Evolutionary conservation across 83 land plant species (phyloP).

Genomic region (Diphasiastrum complanatum): DNA sequence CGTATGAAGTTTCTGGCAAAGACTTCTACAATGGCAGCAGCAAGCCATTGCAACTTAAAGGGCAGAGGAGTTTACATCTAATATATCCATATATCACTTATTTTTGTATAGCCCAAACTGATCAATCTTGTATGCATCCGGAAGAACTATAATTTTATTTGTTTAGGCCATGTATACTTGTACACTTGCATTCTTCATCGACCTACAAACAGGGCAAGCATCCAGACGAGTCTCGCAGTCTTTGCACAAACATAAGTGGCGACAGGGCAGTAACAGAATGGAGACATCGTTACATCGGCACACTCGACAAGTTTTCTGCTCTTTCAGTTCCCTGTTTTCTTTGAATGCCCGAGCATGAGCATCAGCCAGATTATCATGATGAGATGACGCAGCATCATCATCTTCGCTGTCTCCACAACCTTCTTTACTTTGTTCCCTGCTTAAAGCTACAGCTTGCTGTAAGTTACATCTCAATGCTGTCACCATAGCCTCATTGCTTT

Average conservation of each 20-base stretch:
- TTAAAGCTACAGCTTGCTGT: constrained; percentile 9
- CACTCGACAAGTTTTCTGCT: constrained; percentile 10
- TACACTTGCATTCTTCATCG: constrained; percentile 10
- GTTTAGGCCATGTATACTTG: too few relatives aligned
- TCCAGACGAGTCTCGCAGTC: constrained; percentile 14
- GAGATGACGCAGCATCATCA: constrained; percentile 10
- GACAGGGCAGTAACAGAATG: constrained; percentile 12
- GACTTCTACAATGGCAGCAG: too few relatives aligned
- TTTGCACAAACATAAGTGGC: constrained; percentile 14
- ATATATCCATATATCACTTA: too few relatives aligned
- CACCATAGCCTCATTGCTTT: constrained; percentile 3
- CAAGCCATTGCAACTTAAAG: too few relatives aligned
- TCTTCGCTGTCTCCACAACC: constrained; percentile 6
- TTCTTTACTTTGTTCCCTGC: constrained; percentile 11
- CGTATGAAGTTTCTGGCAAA: too few relatives aligned
- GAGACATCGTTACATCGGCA: constrained; percentile 11
- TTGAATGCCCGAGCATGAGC: constrained; percentile 4
- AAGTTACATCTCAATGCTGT: background rate
- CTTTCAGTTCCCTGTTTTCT: constrained; percentile 10
- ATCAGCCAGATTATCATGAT: constrained; percentile 5
- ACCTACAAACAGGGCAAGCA: constrained; percentile 9
- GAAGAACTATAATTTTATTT: too few relatives aligned
- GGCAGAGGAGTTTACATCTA: too few relatives aligned
- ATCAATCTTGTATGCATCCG: too few relatives aligned
- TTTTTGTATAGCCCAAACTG: too few relatives aligned